Percentiles rank a stretch among this genome's conserved stretches.
Conservation (phyloP, 805 yeast species). For the Candida palmyrensis region DNA sequence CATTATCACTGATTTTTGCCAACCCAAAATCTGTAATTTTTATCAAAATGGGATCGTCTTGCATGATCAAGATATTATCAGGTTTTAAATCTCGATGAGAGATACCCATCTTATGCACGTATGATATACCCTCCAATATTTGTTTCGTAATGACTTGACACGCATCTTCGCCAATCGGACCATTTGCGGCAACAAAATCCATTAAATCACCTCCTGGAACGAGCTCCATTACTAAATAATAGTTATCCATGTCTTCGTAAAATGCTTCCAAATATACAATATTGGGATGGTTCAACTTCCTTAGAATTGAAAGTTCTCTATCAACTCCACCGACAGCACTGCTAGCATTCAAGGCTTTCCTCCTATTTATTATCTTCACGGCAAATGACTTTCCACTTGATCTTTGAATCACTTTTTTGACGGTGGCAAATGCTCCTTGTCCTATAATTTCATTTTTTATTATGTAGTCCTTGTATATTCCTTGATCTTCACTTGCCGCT, state of each 20-base stretch:
- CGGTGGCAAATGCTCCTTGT: slow-evolving; percentile 98
- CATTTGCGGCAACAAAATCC: slow-evolving; percentile 94
- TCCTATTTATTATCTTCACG: slow-evolving; percentile 80
- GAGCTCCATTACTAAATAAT: slow-evolving; percentile 90
- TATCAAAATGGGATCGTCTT: slow-evolving; percentile 85
- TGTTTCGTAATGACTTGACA: slow-evolving; percentile 84
- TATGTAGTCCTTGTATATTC: slow-evolving; percentile 66
- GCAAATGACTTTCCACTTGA: slow-evolving; percentile 83
- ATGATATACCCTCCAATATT: slow-evolving; percentile 74
- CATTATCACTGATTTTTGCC: slow-evolving; percentile 82
- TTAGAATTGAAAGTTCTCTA: slow-evolving; percentile 77
- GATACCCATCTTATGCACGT: slow-evolving; percentile 85
- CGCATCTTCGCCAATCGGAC: slow-evolving; percentile 87
- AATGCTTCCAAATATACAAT: slow-evolving; percentile 80
- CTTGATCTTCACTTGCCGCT: slow-evolving; percentile 36
- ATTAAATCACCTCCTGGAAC: slow-evolving; percentile 96
- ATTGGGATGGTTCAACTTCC: slow-evolving; percentile 75
- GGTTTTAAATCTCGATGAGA: slow-evolving; percentile 97
- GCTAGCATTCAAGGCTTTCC: slow-evolving; percentile 67
- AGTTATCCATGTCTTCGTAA: slow-evolving; percentile 75
- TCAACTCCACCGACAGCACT: slow-evolving; percentile 73
- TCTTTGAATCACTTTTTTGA: slow-evolving; percentile 84
- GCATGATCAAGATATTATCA: slow-evolving; percentile 86
- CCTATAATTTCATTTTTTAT: slow-evolving; percentile 85
- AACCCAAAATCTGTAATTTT: slow-evolving; percentile 95